Base-by-base conservation (phyloP, 192 early-diverging fungal genomes). In the Backusella macrospora region DNA sequence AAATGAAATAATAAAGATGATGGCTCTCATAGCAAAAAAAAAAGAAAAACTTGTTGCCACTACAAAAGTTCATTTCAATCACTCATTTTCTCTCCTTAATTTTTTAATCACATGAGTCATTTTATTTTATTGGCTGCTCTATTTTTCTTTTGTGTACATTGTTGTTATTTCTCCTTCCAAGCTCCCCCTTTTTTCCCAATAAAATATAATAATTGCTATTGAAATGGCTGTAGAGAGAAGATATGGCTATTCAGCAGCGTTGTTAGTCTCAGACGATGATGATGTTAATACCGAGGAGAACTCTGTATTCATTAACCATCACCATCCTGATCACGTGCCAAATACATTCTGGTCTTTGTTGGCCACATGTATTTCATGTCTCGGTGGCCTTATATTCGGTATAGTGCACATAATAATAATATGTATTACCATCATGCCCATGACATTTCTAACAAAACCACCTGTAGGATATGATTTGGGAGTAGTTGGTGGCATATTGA, bases 371-470 rank as follows among this genome's bases (percentile, higher is more conserved):
- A 55, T 71, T 40, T 29, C 70, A 15, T 71, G 70, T 42, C 40
- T 71, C 5, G 70, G 70, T 38, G 70, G 70, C 23, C 43, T 71
- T 21, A 23, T 71, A 59, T 71, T 71, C 43, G 70, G 70, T 71
- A 62, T 47, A 47, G 18, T 52, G 43, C 2, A 38, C 2, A 66
- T 6, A 21, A n/a, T 3, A n/a, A 40, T 21, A 40, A 5, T 18
- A 21, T 23, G 42, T n/a, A 43, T 43, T 13, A 29, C 13, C 8
- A 16, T 16, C 4, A 65, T 2, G 10, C 29, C 12, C 34, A 40
- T 16, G 3, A 34, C 6, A 4, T 29, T 68, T 14, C 6, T 48
- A 38, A 15, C 9, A 34, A 34, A 34, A 39, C 43, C 14, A 39
- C 9, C 13, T n/a, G 21, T 29, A 73, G 72, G 72, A 8, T 73